These are phyloP conservation scores for Fusarium neocosmosporiellum DNA, from an alignment of 2,329 filamentous ascomycete species.

Conservation along the genomic window DNA sequence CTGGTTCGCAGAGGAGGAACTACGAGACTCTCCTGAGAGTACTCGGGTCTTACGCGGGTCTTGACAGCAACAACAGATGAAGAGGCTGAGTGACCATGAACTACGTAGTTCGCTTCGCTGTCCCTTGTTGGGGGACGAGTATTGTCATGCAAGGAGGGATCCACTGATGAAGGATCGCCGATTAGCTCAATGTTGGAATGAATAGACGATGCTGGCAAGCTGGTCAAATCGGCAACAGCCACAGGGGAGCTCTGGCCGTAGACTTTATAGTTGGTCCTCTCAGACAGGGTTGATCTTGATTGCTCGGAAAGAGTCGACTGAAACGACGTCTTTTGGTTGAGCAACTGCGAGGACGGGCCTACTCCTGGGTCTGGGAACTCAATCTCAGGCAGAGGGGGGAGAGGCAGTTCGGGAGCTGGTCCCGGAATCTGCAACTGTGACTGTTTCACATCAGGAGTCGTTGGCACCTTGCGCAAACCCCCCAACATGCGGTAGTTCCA, in stretches of 20 bases:
- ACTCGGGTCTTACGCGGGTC: conserved; percentile 54
- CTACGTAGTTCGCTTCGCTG: conserved; percentile 64
- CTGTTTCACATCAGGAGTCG: conserved; percentile 54
- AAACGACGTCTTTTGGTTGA: conserved; percentile 38
- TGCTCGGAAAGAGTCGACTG: conserved; percentile 46
- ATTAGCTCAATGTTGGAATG: conserved; percentile 64
- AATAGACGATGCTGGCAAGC: conserved; percentile 55
- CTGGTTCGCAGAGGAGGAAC: conserved; percentile 65
- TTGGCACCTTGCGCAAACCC: conserved; percentile 63
- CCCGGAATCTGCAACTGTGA: conserved; percentile 48
- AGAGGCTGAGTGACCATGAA: conserved; percentile 60
- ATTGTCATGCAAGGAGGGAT: conserved; percentile 52
- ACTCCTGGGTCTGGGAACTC: conserved; percentile 30
- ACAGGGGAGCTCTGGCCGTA: conserved; percentile 59
- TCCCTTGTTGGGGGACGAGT: conserved; percentile 51
- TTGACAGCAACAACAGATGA: conserved; percentile 50
- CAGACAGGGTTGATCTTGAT: conserved; percentile 58
- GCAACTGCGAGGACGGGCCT: conserved; percentile 31
- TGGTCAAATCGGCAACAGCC: conserved; percentile 50
- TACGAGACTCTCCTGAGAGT: conserved; percentile 70
- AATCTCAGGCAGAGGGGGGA: conserved; percentile 48
- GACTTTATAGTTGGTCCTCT: conserved; percentile 66
- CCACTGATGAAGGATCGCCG: conserved; percentile 61
- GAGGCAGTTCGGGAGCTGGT: conserved; percentile 39
- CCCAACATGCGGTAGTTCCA: conserved; percentile 67